Evolutionary conservation across 2,329 filamentous ascomycete species (phyloP), one percentile per base, ranked within the genome.

Genomic region (Helotiales sp.): DNA sequence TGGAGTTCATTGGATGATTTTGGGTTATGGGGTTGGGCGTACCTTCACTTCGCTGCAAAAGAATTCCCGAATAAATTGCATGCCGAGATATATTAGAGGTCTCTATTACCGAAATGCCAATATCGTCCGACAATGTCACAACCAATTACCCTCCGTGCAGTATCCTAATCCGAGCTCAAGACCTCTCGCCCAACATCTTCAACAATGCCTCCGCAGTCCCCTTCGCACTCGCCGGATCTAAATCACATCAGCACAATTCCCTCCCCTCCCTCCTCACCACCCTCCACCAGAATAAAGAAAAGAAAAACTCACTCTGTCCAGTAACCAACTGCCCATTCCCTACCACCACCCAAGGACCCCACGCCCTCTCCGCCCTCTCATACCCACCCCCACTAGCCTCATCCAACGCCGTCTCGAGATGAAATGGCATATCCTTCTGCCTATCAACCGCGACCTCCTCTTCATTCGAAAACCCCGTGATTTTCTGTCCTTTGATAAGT

Each of bases 401-500:
- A 13, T 65, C 27, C 52, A 84, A 69, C 69, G 79, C 77, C 60
- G 81, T 79, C 69, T 83, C 83, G 49, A 89, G 79, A 70, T 80
- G 70, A 72, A 88, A 89, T 1, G 85, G 84, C 76, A 86, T 77
- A 13, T 62, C 72, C 42, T 73, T 59, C 31, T 64, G 15, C 68
- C 72, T 60, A 79, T 64, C 44, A 71, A 74, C 4, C 74, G 73
- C 47, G 71, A 71, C 52, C 77, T 77, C 74, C 73, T 86, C 83
- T 0, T 56, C 72, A 66, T 85, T 82, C 33, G 75, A 79, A 66
- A 85, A 84, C 13, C 81, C 85, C 1, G 84, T 87, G 46, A 84
- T 81, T 52, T 77, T 74, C 70, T 79, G 79, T 52, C 81, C 85
- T 52, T 77, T 71, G 44, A 89, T 70, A 8, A 88, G 72, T 47